Evolutionary conservation across 768 basidiomycete genomes (phyloP).

Genomic region (Leccinellum rugosiceps): DNA sequence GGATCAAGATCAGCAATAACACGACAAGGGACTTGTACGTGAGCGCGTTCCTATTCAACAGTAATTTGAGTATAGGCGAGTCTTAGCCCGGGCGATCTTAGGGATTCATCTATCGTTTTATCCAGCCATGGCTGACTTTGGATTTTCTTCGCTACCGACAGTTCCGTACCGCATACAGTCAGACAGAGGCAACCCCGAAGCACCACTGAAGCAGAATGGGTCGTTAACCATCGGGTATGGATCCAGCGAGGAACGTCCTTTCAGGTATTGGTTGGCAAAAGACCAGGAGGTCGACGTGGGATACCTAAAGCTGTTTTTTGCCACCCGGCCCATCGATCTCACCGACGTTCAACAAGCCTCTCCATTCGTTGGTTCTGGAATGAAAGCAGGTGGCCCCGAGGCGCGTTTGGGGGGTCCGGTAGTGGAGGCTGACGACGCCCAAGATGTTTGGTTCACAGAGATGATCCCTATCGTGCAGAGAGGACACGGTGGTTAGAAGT

Average conservation of each 20-base stretch:
- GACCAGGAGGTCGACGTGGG: neutral
- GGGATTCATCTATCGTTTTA: neutral
- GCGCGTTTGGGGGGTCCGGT: neutral
- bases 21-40: slow-evolving; percentile 35
- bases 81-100: neutral
- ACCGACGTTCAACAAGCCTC: neutral
- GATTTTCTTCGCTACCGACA: neutral
- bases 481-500: neutral
- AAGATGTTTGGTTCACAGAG: slow-evolving; percentile 19
- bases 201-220: slow-evolving; percentile 5
- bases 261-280: neutral
- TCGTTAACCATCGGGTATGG: slow-evolving; percentile 41
- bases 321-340: neutral
- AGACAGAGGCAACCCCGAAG: neutral
- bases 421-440: neutral
- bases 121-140: neutral
- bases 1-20: slow-evolving; percentile 36
- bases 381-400: neutral
- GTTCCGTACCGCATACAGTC: slow-evolving; percentile 9
- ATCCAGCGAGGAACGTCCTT: neutral
- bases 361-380: neutral
- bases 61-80: slow-evolving; percentile 36
- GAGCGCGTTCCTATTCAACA: slow-evolving; percentile 43
- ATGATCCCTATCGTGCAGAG: slow-evolving; percentile 18
- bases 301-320: neutral